Evolutionary conservation across 2,329 filamentous ascomycete genomes (phyloP).

Genomic region (Calonectria pseudoreteaudii): DNA sequence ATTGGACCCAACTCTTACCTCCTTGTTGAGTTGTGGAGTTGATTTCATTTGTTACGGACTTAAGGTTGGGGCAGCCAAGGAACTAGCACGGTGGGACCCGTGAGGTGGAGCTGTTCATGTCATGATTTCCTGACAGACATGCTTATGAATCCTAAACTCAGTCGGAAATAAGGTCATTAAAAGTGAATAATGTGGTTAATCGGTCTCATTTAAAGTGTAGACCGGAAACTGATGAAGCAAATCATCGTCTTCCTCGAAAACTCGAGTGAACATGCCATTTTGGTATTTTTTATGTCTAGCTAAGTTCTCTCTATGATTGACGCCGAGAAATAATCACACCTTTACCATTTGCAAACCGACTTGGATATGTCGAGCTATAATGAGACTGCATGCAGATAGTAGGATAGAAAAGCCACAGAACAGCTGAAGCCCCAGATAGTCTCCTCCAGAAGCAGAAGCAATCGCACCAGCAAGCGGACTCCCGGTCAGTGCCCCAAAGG

Average conservation of each 20-base stretch:
- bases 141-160: neutral
- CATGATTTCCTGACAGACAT: neutral
- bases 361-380: neutral
- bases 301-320: neutral
- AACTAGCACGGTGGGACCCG: neutral
- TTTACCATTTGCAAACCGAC: neutral
- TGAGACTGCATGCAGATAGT: neutral
- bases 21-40: neutral
- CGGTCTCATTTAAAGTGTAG: neutral
- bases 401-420: neutral
- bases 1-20: neutral
- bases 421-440: neutral
- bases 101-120: neutral
- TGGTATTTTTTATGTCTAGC: neutral
- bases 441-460: neutral
- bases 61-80: neutral
- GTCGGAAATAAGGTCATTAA: neutral
- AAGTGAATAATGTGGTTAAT: neutral
- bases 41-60: neutral
- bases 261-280: neutral
- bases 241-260: neutral
- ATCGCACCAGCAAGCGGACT: slow-evolving; percentile 2
- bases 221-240: neutral
- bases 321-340: neutral
- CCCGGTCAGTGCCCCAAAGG: slow-evolving; percentile 3